These are phyloP conservation scores for Penicillium psychrosexuale DNA, from an alignment of 2,329 filamentous ascomycete genomes.

Conservation along the genomic window DNA sequence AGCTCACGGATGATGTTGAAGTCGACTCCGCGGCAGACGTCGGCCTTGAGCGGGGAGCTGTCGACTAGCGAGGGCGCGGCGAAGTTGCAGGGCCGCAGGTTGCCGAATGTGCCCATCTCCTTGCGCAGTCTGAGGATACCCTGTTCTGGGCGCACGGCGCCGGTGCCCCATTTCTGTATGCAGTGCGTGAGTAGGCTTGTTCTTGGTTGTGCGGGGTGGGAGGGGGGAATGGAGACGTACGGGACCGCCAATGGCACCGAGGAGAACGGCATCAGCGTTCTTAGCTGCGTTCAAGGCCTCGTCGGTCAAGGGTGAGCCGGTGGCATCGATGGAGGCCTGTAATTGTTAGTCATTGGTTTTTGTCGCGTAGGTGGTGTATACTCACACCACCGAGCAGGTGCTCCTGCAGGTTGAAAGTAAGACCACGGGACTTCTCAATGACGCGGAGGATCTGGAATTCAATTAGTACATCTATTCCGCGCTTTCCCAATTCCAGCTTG, in stretches of 20 bases:
- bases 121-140: constrained; percentile 88
- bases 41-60: constrained; percentile 79
- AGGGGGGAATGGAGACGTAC: constrained; percentile 41
- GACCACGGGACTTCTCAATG: constrained; percentile 67
- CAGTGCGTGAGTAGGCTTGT: constrained; percentile 2
- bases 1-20: constrained; percentile 91
- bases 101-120: constrained; percentile 90
- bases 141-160: constrained; percentile 83
- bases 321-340: constrained; percentile 83
- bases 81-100: constrained; percentile 95
- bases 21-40: constrained; percentile 81
- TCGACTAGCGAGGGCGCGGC: constrained; percentile 81
- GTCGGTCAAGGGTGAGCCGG: constrained; percentile 74
- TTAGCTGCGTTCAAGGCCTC: constrained; percentile 80
- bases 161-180: constrained; percentile 79
- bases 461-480: constrained; percentile 3
- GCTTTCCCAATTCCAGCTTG: background rate
- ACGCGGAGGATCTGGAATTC: constrained; percentile 66
- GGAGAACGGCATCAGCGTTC: constrained; percentile 80
- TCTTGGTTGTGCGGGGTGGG: background rate
- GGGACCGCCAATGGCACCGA: constrained; percentile 93
- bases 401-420: constrained; percentile 85
- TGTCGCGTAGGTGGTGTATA: constrained; percentile 23
- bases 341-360: constrained; percentile 5
- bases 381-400: constrained; percentile 89